A percentile compares a stretch with the other conserved stretches of the same genome.
Evolutionary conservation across 441 rosid species (phyloP).

Genomic region (Monsonia emarginata): DNA sequence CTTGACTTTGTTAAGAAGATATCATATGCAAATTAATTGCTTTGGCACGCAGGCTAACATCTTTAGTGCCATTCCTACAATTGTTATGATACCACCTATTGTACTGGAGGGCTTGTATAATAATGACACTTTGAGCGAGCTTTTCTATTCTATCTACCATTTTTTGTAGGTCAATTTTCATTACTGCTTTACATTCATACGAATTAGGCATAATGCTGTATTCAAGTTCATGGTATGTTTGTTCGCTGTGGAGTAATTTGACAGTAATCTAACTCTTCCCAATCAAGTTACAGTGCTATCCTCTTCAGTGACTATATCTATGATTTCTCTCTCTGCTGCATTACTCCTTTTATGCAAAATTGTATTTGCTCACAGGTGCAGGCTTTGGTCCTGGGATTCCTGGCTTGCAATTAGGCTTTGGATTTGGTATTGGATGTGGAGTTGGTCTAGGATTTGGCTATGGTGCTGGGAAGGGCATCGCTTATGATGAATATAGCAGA

Average conservation of each 20-base stretch:
- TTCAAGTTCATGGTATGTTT: not conserved
- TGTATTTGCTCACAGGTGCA: slow-evolving; percentile 35
- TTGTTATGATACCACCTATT: too few species aligned
- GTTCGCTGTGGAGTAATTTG: not conserved
- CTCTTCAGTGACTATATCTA: not conserved
- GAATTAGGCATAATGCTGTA: not conserved
- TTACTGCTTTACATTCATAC: not conserved
- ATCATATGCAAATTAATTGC: not conserved
- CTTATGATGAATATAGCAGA: slow-evolving; percentile 38
- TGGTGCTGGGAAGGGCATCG: slow-evolving; percentile 68
- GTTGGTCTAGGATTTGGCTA: slow-evolving; percentile 83
- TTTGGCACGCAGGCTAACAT: not conserved
- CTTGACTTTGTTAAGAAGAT: too few species aligned
- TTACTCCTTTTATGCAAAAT: not conserved
- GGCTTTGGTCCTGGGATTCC: slow-evolving; percentile 83
- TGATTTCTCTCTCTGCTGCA: not conserved
- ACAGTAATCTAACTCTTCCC: not conserved
- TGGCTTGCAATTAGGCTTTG: slow-evolving; percentile 66
- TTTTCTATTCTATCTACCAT: too few species aligned
- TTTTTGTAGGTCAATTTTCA: not conserved
- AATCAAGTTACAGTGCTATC: not conserved
- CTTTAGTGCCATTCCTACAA: not conserved
- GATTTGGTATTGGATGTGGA: slow-evolving; percentile 81
- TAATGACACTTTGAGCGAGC: not conserved
- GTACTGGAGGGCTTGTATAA: not conserved